phyloP scores from a whole-genome alignment of 1,139 yeast species.

The Tardiomyces digboiensis region DNA sequence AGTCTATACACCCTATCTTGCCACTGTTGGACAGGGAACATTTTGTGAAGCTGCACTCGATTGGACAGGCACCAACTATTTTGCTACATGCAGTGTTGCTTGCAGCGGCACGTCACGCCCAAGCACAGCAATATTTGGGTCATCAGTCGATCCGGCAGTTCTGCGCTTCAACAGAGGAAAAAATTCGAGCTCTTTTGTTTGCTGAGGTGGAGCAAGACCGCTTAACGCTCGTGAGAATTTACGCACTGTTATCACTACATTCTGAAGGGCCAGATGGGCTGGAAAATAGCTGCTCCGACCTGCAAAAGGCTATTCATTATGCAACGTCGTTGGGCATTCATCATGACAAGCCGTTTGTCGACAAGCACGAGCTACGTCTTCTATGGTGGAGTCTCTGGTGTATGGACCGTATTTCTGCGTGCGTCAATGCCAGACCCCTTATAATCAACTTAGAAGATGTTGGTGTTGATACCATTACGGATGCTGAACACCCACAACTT shows the following conservation, averaged over 20 bases:
- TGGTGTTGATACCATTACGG: constrained; percentile 24
- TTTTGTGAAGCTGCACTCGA: constrained; percentile 27
- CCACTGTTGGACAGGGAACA: constrained; percentile 30
- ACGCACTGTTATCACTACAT: constrained; percentile 24
- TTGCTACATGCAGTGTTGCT: constrained; percentile 31
- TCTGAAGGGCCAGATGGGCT: constrained; percentile 31
- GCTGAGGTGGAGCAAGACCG: constrained; percentile 36
- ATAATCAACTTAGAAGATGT: constrained; percentile 31
- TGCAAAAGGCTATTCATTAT: constrained; percentile 30
- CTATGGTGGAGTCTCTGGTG: constrained; percentile 36
- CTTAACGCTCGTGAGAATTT: constrained; percentile 29
- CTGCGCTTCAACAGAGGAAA: constrained; percentile 25
- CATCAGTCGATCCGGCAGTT: constrained; percentile 25
- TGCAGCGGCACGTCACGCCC: constrained; percentile 31
- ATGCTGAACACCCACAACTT: constrained; percentile 18
- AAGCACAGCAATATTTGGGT: constrained; percentile 26
- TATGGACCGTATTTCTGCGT: constrained; percentile 31
- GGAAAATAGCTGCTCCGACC: constrained; percentile 32
- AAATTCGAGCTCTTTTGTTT: constrained; percentile 32
- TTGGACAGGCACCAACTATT: constrained; percentile 31
- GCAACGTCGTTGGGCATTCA: constrained; percentile 33
- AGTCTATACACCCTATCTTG: constrained; percentile 28
- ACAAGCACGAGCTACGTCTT: constrained; percentile 23
- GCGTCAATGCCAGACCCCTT: constrained; percentile 32
- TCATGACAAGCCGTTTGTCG: constrained; percentile 26